Base-by-base conservation (phyloP, 2,329 filamentous ascomycete species). In the Alternaria arbusti region DNA sequence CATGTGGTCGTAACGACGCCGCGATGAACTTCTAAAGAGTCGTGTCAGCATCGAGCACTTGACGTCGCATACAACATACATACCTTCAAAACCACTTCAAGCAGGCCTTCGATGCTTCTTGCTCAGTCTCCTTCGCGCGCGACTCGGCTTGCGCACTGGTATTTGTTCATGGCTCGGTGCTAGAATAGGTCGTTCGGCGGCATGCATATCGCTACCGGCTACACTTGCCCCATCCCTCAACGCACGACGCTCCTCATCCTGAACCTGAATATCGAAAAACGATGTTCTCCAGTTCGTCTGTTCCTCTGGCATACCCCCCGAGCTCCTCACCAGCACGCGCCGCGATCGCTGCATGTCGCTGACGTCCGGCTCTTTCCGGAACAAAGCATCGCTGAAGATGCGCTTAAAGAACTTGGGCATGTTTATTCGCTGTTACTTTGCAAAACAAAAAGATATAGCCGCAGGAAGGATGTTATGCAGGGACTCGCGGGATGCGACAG, bases 361-460 rank as follows among this genome's bases (percentile, higher is more conserved):
- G 9, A 69, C 57, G 22, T 59, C 56, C 15, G 62, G 32, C 15
- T 71, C 70, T 59, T 17, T 62, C 23, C 71, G 65, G 52, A 72
- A 74, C 32, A 65, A 64, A 44, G 62, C 67, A 47, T 72, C 71
- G 46, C 51, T 61, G 30, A 74, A 71, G 49, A 72, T 70, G 59
- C 70, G 70, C 20, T 63, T 61, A 43, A 74, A 56, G 47, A 74
- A 72, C 5, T 51, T 69, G 32, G 71, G 66, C 69, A 74, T 72
- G 44, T 12, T 54, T 25, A 36, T 22, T 43, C 20, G 36, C 23
- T 22, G 13, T n/a, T 26, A 23, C 22, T 28, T 15, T 30, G 49
- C 28, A 23, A 30, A 5, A 23, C 10, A 28, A 47, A 47, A 25
- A 17, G 43, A 10, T 59, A 49, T 54, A 43, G 22, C 20, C 26